Percentiles rank a stretch among this genome's conserved stretches.
These are phyloP conservation scores for Trypanosoma lewisi DNA, from an alignment of 208 protist species.

Conservation along the genomic window DNA sequence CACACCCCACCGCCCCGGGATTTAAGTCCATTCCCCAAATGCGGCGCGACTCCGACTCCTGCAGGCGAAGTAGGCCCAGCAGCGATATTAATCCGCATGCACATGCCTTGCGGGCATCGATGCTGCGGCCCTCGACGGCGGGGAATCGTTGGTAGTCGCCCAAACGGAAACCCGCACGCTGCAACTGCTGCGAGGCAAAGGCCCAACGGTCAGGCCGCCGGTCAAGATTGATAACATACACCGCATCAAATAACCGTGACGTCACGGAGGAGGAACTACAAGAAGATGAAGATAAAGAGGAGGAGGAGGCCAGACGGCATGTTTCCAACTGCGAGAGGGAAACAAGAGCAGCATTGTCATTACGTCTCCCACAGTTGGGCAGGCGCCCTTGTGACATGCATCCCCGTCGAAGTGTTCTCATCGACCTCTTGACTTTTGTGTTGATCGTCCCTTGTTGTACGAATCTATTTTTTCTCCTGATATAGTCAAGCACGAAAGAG, in stretches of 20 bases:
- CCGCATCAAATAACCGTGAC: constrained; percentile 18
- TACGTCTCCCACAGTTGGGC: neutral
- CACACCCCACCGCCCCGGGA: constrained; percentile 74
- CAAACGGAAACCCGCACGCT: constrained; percentile 28
- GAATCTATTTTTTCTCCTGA: no score
- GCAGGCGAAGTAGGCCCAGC: constrained; percentile 51
- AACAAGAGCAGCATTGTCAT: neutral
- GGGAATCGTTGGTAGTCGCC: constrained; percentile 37
- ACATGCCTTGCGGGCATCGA: constrained; percentile 27
- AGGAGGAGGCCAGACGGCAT: constrained; percentile 30
- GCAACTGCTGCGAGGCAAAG: constrained; percentile 37
- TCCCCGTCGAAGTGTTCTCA: no score
- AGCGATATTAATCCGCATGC: constrained; percentile 53
- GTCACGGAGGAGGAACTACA: neutral
- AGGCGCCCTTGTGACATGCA: no score
- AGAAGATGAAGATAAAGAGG: constrained; percentile 4
- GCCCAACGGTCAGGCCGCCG: constrained; percentile 63
- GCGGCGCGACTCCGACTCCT: constrained; percentile 28
- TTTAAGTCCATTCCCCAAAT: constrained; percentile 90
- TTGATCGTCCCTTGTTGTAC: no score
- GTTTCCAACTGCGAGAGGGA: neutral
- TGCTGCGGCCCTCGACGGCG: constrained; percentile 49
- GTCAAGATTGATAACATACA: constrained; percentile 72
- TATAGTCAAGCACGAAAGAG: no score
- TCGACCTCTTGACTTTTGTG: no score